These are phyloP conservation scores for Pittosporum tobira DNA, from an alignment of 129 eudicot species.

Conservation along the genomic window DNA sequence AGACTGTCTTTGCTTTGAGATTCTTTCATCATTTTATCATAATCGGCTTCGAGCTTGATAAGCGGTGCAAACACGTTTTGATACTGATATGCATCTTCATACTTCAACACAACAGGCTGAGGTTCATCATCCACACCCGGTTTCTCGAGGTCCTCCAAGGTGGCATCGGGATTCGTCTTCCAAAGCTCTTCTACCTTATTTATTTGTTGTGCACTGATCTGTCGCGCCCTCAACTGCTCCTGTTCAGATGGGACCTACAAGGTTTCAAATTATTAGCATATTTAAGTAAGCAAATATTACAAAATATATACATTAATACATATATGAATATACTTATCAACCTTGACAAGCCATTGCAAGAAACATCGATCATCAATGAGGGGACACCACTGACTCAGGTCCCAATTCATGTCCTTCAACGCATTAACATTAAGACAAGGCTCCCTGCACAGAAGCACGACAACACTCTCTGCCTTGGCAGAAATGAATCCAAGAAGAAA, in stretches of 20 bases:
- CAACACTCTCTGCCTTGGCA: conserved; percentile 89
- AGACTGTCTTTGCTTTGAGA: conserved; percentile 93
- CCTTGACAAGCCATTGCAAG: conserved; percentile 92
- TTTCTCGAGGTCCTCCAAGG: conserved; percentile 94
- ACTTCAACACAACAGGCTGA: conserved; percentile 62
- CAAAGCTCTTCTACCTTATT: conserved; percentile 89
- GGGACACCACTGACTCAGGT: conserved; percentile 96
- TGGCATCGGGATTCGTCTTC: conserved; percentile 96
- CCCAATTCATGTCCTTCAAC: conserved; percentile 96
- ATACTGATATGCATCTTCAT: conserved; percentile 88
- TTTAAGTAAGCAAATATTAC: too few species aligned
- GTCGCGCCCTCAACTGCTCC: conserved; percentile 82
- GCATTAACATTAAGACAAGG: conserved; percentile 86
- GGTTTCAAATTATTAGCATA: conserved; percentile 12
- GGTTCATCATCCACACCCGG: conserved; percentile 97
- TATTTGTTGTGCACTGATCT: conserved; percentile 78
- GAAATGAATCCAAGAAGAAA: conserved; percentile 84
- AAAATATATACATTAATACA: too few species aligned
- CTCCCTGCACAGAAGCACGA: conserved; percentile 87
- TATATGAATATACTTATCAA: too few species aligned
- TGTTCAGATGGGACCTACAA: conserved; percentile 84
- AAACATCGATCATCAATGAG: conserved; percentile 95
- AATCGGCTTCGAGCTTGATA: conserved; percentile 94
- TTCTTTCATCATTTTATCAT: conserved; percentile 97
- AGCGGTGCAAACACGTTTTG: conserved; percentile 92